Base-by-base conservation (phyloP, 2,329 filamentous ascomycete genomes). In the Sclerotinia spermophila region DNA sequence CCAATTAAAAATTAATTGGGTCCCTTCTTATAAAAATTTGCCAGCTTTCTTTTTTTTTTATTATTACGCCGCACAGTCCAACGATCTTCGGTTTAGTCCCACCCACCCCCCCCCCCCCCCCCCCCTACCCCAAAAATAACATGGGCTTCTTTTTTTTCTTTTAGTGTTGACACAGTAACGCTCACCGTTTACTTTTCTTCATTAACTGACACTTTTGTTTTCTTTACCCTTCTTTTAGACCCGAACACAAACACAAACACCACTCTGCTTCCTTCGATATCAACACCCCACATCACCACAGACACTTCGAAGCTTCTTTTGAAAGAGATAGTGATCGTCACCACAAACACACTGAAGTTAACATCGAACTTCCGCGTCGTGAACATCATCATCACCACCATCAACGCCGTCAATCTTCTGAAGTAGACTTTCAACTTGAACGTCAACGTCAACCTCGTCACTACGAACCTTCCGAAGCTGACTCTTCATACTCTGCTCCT, bases 261-360 rank as follows among this genome's bases (percentile, higher is more conserved):
- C 80, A 82, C 73, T 80, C 84, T 74, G 80, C 80, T 72, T 84
- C 86, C 76, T 80, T 86, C 76, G 84, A 86, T 79, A 83, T 84
- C 78, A 75, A 90, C 76, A 71, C 76, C 68, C 77, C 76, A 72
- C 72, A 72, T 45, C 70, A 71, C 30, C 62, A 60, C 53, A 71
- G 74, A 72, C 75, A 74, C 45, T 74, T 75, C 69, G 72, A 76
- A 67, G 68, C 68, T 33, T 69, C 68, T 45, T 48, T 69, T 56
- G 68, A 69, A 11, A 69, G 68, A 56, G 68, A 69, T 2, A 69
- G 59, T 56, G 68, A 69, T 66, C 68, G 48, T 65, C 59, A 69
- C 27, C 68, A 69, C 30, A 65, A 69, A 30, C 59, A 69, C 56
- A 51, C 67, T n/a, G 67, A 69, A 51, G 42, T 64, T 53, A 40